A percentile compares a stretch with the other conserved stretches of the same genome.
Conservation (phyloP, 2,329 filamentous ascomycete species). For the Cytospora piceae region DNA sequence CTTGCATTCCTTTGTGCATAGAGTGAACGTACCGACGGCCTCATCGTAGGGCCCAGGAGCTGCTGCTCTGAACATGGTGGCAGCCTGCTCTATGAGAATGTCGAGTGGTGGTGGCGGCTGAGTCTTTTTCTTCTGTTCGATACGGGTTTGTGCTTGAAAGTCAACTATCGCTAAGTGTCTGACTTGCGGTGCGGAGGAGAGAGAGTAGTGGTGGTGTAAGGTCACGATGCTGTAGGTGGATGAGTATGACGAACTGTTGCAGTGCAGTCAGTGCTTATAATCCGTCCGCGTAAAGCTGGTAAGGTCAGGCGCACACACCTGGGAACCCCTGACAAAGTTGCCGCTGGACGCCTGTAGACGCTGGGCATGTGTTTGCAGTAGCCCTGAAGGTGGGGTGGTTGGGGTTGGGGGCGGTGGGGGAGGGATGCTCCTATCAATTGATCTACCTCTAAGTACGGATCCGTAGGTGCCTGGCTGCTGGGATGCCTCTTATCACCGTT, state of each 20-base stretch:
- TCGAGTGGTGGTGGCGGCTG: not conserved
- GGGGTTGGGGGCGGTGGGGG: too few species aligned
- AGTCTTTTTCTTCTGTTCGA: conserved; percentile 6
- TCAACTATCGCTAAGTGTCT: not conserved
- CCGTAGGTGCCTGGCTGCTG: not conserved
- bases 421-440: not conserved
- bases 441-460: not conserved
- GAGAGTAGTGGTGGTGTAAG: not conserved
- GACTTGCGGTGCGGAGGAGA: not conserved
- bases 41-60: conserved; percentile 63
- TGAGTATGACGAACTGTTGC: conserved; percentile 3
- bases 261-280: not conserved
- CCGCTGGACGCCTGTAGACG: not conserved
- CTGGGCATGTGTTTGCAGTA: not conserved
- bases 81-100: conserved; percentile 36
- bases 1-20: not conserved
- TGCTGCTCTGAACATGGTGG: conserved; percentile 62
- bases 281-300: not conserved
- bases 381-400: not conserved
- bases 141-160: not conserved
- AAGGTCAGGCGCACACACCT: not conserved
- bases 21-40: conserved; percentile 55
- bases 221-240: not conserved
- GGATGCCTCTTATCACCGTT: not conserved
- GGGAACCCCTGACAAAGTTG: not conserved